Evolutionary conservation across 176 grass and related monocot species (phyloP).

Genomic region (Musa beccarii): DNA sequence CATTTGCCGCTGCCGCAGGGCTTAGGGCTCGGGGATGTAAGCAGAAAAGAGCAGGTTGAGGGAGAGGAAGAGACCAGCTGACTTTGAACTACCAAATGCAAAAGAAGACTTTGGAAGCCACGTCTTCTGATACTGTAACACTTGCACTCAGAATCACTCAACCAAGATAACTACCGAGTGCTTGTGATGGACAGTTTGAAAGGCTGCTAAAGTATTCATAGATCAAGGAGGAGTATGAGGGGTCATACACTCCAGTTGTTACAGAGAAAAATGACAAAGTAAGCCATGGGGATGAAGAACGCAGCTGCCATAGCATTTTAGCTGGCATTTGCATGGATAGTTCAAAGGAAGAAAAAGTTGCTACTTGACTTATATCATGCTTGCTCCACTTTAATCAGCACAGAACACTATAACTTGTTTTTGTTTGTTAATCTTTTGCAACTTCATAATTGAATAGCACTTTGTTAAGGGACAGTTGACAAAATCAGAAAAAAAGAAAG

Average conservation of each 20-base stretch:
- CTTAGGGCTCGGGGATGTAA: neutral
- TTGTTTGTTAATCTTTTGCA: neutral
- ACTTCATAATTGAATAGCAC: neutral
- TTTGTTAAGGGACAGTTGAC: neutral
- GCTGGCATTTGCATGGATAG: neutral
- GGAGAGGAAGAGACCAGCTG: slow-evolving; percentile 30
- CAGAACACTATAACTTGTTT: neutral
- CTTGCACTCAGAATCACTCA: neutral
- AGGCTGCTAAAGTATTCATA: neutral
- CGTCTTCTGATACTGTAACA: slow-evolving; percentile 4
- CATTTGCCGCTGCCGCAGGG: slow-evolving; percentile 13
- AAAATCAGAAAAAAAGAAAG: neutral
- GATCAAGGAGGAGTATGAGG: neutral
- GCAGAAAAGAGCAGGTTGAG: slow-evolving; percentile 47
- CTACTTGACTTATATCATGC: neutral
- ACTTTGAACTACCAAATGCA: neutral
- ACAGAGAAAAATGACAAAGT: neutral
- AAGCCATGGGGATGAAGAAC: neutral
- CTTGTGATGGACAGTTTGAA: neutral
- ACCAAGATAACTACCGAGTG: neutral
- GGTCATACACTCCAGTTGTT: neutral
- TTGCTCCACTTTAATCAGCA: neutral
- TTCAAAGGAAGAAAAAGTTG: neutral
- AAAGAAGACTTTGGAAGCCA: slow-evolving; percentile 33
- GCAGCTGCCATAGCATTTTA: neutral